phyloP scores from a whole-genome alignment of 805 yeast genomes.

The Candida nemodendra region DNA sequence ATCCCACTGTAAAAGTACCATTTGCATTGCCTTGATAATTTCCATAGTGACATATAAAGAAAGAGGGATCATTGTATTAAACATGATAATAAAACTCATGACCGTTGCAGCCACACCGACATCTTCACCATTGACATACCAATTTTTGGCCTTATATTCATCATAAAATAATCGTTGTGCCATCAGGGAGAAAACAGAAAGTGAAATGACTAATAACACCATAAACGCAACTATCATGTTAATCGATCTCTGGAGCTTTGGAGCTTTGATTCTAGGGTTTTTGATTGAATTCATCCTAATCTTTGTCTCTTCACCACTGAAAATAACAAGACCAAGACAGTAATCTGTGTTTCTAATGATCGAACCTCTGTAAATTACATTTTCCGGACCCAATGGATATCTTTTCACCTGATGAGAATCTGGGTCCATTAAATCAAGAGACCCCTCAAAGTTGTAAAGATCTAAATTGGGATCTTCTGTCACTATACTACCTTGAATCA shows the following conservation, averaged over 20 bases:
- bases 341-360: conserved; percentile 79
- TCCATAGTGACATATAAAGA: conserved; percentile 97
- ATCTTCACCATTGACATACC: conserved; percentile 75
- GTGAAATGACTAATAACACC: conserved; percentile 74
- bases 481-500: conserved; percentile 52
- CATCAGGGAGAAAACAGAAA: conserved; percentile 80
- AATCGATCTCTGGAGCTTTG: conserved; percentile 80
- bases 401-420: conserved; percentile 31
- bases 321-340: conserved; percentile 76
- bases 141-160: conserved; percentile 43
- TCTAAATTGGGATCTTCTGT: conserved; percentile 92
- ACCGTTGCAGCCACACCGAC: conserved; percentile 86
- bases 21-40: conserved; percentile 85
- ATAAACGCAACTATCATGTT: conserved; percentile 82
- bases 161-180: conserved; percentile 61
- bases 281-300: conserved; percentile 92
- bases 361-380: conserved; percentile 89
- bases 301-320: conserved; percentile 94
- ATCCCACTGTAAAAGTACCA: conserved; percentile 79
- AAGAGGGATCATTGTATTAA: conserved; percentile 91
- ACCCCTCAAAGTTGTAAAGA: conserved; percentile 88
- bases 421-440: conserved; percentile 39
- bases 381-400: conserved; percentile 72
- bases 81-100: conserved; percentile 97
- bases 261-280: conserved; percentile 89